These are phyloP conservation scores for Candida insectorum DNA, from an alignment of 805 yeast species.

Conservation along the genomic window DNA sequence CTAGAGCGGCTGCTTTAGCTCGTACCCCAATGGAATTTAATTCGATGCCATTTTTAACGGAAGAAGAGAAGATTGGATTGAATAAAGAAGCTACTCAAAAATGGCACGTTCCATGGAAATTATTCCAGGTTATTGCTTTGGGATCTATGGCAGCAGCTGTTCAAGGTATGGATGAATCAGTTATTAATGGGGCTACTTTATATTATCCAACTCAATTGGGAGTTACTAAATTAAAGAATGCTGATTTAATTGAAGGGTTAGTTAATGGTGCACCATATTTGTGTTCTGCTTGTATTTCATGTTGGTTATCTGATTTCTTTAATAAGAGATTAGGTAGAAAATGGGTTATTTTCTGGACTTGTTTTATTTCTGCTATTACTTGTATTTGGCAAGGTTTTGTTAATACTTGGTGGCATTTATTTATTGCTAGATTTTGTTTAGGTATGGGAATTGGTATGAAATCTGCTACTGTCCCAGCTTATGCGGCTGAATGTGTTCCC, in stretches of 20 bases:
- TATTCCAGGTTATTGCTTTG: conserved; percentile 52
- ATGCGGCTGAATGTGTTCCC: conserved; percentile 61
- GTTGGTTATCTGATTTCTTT: conserved; percentile 57
- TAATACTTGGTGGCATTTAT: conserved; percentile 57
- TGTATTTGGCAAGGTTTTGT: conserved; percentile 70
- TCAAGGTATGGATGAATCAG: conserved; percentile 76
- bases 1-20: conserved; percentile 58
- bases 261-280: conserved; percentile 66
- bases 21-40: conserved; percentile 55
- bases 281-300: conserved; percentile 52
- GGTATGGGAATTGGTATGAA: conserved; percentile 69
- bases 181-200: conserved; percentile 62
- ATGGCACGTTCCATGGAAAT: conserved; percentile 46
- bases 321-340: conserved; percentile 56
- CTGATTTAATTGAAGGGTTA: conserved; percentile 58
- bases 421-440: conserved; percentile 55
- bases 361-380: conserved; percentile 54
- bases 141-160: conserved; percentile 70
- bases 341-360: conserved; percentile 58
- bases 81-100: conserved; percentile 44
- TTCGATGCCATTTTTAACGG: conserved; percentile 48
- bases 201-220: conserved; percentile 57
- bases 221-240: conserved; percentile 35
- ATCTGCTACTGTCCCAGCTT: conserved; percentile 67
- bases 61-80: conserved; percentile 45